A percentile compares a stretch with the other conserved stretches of the same genome.
phyloP scores from a whole-genome alignment of 192 early-diverging fungal genomes.

The Haplosporangium gracile region DNA sequence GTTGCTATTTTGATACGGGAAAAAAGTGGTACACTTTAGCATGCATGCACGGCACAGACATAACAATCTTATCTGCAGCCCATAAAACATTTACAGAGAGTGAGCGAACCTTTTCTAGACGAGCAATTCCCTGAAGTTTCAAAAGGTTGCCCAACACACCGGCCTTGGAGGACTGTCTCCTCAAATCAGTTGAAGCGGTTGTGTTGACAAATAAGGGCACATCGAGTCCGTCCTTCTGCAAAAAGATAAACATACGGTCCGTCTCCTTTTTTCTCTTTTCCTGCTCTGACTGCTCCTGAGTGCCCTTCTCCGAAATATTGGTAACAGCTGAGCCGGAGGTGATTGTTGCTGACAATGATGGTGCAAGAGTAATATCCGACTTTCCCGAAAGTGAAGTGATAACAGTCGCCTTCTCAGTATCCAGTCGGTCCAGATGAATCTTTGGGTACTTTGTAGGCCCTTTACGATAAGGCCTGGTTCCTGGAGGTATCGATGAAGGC shows the following conservation, averaged over 20 bases:
- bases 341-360: no score
- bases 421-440: constrained; percentile 11
- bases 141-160: constrained; percentile 51
- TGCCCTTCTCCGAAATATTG: not conserved
- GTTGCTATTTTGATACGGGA: not conserved
- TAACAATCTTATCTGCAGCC: no score
- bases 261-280: constrained; percentile 13
- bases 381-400: not conserved
- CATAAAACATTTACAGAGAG: not conserved
- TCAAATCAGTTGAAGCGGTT: constrained; percentile 7
- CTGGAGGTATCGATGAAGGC: constrained; percentile 10
- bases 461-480: constrained; percentile 20
- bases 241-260: constrained; percentile 14
- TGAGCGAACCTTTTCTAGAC: constrained; percentile 19
- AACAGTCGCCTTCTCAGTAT: constrained; percentile 1
- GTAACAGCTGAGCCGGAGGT: not conserved
- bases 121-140: constrained; percentile 29
- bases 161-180: constrained; percentile 43
- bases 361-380: constrained; percentile 27
- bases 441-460: constrained; percentile 33
- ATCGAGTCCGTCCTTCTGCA: constrained; percentile 3
- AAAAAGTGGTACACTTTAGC: no score
- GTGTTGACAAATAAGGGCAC: not conserved
- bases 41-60: no score
- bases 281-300: not conserved